Conservation (phyloP, 495 filamentous ascomycete genomes). For the Podospora tetraspora region DNA sequence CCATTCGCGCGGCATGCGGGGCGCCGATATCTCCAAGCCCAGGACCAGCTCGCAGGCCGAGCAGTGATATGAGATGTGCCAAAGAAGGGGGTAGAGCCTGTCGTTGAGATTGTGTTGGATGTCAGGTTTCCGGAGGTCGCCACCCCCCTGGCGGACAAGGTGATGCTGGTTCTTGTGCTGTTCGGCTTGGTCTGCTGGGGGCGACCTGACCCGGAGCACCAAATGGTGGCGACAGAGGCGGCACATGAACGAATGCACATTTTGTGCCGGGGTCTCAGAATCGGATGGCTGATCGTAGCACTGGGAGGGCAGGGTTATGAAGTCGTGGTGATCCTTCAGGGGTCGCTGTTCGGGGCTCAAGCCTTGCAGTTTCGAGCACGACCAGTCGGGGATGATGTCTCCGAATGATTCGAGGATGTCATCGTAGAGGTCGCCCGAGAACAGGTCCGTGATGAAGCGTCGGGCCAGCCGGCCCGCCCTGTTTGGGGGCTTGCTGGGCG, state of each 20-base stretch:
- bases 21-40: conserved; percentile 46
- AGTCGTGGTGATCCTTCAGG: conserved; percentile 19
- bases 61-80: conserved; percentile 50
- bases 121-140: background rate
- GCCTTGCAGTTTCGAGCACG: conserved; percentile 10
- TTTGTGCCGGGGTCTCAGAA: background rate
- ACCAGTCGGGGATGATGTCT: background rate
- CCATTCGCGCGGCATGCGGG: conserved; percentile 46
- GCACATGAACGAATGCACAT: background rate
- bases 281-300: background rate
- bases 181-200: background rate
- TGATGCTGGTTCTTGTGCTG: conserved; percentile 24
- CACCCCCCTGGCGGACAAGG: conserved; percentile 12
- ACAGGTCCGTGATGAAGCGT: conserved; percentile 23
- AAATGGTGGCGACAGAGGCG: conserved; percentile 3
- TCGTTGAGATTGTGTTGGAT: background rate
- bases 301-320: conserved; percentile 21
- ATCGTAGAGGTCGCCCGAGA: conserved; percentile 13
- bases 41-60: conserved; percentile 35
- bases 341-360: background rate
- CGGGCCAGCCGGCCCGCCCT: background rate
- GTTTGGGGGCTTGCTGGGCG: background rate
- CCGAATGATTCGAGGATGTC: background rate
- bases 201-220: background rate
- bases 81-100: conserved; percentile 29